These are phyloP conservation scores for Linnemannia zychae DNA, from an alignment of 192 early-diverging fungal species.

Conservation along the genomic window DNA sequence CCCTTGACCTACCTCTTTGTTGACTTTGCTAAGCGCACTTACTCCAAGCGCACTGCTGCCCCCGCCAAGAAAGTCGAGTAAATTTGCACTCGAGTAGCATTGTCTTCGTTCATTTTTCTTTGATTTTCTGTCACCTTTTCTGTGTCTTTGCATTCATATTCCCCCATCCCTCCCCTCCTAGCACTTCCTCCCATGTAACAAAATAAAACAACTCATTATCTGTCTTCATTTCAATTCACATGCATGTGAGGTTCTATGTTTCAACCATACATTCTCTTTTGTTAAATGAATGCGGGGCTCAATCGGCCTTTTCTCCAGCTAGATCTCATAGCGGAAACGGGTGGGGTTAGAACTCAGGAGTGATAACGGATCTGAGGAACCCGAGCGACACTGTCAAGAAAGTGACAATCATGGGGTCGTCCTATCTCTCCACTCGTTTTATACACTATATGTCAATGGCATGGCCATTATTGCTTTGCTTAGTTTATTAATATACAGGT, in stretches of 20 bases:
- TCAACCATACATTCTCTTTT: too few species aligned
- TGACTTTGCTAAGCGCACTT: conserved; percentile 82
- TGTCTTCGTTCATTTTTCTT: neutral
- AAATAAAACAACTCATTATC: conserved; percentile 2
- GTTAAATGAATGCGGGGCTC: too few species aligned
- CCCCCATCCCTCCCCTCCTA: neutral
- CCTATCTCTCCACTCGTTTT: too few species aligned
- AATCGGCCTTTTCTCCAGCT: too few species aligned
- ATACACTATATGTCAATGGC: neutral
- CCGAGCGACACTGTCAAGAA: neutral
- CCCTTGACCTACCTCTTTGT: conserved; percentile 86
- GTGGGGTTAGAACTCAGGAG: too few species aligned
- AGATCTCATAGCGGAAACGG: too few species aligned
- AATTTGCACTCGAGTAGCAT: neutral
- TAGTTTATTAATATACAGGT: neutral
- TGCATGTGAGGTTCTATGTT: too few species aligned
- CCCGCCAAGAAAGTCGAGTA: conserved; percentile 55
- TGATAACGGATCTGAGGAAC: too few species aligned
- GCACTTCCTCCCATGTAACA: neutral
- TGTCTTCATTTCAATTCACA: neutral
- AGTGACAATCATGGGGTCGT: neutral
- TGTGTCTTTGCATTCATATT: neutral
- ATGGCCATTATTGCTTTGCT: neutral
- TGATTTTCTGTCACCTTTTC: neutral
- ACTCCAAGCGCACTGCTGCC: conserved; percentile 60